Base-by-base conservation (phyloP, 352 stramenopile genomes). In the Phytophthora lateralis region DNA sequence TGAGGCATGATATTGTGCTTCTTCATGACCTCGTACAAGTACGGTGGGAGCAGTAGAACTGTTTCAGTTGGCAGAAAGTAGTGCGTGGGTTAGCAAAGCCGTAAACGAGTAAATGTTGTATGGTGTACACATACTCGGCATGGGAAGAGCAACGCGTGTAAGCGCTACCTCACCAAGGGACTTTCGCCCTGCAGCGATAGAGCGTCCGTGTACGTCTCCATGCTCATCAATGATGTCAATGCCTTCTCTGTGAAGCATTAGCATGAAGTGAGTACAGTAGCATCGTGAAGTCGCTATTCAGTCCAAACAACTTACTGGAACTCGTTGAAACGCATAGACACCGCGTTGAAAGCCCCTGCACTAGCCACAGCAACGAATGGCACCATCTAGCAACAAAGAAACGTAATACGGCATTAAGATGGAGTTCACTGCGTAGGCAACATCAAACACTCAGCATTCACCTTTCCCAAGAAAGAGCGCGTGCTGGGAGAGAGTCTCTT, bases 241-340 rank as follows among this genome's bases (percentile, higher is more conserved):
- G 12, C 86, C 86, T 35, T 91, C 83, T 14, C 85, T 95, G 32
- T 21, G 34, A 18, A 42, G 3, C n/a, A 66, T 12, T 20, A 48
- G 2, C 15, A 61, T 4, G 9, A 47, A 41, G 34, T 63, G 17
- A 56, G 34, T 20, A 52, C 17, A 56, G 30, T 2, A 43, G 20
- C 30, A 50, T n/a, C 15, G 51, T 49, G 38, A 59, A 51, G 24
- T 6, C 17, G 15, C 8, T 18, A 32, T 12, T 21, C 10, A 6
- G 7, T 21, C 45, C 11, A 49, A 26, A n/a, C 7, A 45, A 78
- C 82, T 54, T 76, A 94, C 85, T 78, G 76, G 60, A 87, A 86
- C 69, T 96, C 88, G 45, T 91, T 92, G 50, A 91, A 87, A n/a
- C 88, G 82, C 83, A 94, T 94, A 0, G 85, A 91, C n/a, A 94